Evolutionary conservation across 805 yeast genomes (phyloP), one percentile per base, ranked within the genome.

Genomic region (Wickerhamomyces bovis): DNA sequence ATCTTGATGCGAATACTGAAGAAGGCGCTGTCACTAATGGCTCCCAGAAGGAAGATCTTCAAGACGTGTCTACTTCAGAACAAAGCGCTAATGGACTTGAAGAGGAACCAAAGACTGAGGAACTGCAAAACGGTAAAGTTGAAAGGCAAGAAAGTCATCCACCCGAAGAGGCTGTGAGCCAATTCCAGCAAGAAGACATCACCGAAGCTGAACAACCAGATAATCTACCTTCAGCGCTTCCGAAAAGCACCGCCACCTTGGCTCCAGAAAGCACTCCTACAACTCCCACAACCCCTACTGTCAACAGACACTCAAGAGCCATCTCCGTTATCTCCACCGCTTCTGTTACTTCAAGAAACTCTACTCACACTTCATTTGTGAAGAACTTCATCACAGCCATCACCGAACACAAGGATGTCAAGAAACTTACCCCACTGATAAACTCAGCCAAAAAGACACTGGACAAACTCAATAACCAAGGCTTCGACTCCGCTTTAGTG

Each of bases 301-400:
- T 44, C 13, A 46, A 48, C 11, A 47, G 53, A 44, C 60, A 57
- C 38, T 47, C 54, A 6, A 49, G 60, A 40, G 53, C 54, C 4
- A 44, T 44, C 0, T 54, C 64, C 0, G 44, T 49, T 5, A 53
- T 51, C 5, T 55, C 63, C 15, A 50, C 48, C 13, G 43, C 50
- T 12, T 52, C 62, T 1, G 43, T 53, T 15, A 31, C 49, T 2
- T 54, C 59, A 4, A 63, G 63, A 44, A 60, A 62, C 20, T 57
- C 58, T 20, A 60, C 72, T 0, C 67, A 69, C 19, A 49, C 61
- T 16, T 43, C 60, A 12, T 72, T 80, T 46, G 73, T 85, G 54
- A 77, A 74, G 52, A 73, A 73, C 45, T 78, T 89, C 3, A 73
- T 86, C 52, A 80, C 81, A 48, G 55, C 68, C 15, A 80, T 86